Evolutionary conservation across 345 rosid species (phyloP).

Genomic region (thale cress (Arabidopsis thaliana)): TAIR10.1 NC_003070.9:10377001-10377500

Average conservation of each 20-base stretch:
- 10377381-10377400: slow-evolving; percentile 45
- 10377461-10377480: background rate
- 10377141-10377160: slow-evolving; percentile 55
- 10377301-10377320: slow-evolving; percentile 55
- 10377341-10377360: slow-evolving; percentile 59
- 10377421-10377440: background rate
- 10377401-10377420: slow-evolving; percentile 5
- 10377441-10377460: slow-evolving; percentile 6
- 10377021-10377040: background rate
- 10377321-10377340: slow-evolving; percentile 56
- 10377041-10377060: background rate
- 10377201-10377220: slow-evolving; percentile 72
- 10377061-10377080: background rate
- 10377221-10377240: slow-evolving; percentile 44
- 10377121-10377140: background rate
- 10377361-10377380: slow-evolving; percentile 66
- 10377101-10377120: background rate
- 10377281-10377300: slow-evolving; percentile 58
- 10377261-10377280: slow-evolving; percentile 56
- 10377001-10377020: background rate
- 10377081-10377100: background rate
- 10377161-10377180: slow-evolving; percentile 72
- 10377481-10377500: slow-evolving; percentile 52
- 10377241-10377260: slow-evolving; percentile 55
- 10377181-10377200: slow-evolving; percentile 65